Base-by-base conservation (phyloP, 352 stramenopile species). In the Phytophthora lateralis region DNA sequence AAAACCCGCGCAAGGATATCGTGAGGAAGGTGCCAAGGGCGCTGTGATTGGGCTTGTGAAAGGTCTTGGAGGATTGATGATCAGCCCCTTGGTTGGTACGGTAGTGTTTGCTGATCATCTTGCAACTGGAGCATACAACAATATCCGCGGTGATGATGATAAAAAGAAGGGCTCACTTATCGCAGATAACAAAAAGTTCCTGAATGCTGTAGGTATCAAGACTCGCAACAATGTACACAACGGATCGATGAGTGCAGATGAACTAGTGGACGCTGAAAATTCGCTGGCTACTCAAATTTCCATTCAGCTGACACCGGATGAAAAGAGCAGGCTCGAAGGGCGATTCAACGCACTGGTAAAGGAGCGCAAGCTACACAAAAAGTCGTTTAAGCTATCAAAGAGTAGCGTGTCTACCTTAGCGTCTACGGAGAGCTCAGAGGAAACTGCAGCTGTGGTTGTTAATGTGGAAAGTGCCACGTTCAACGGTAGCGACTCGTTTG, bases 41-140 rank as follows among this genome's bases (percentile, higher is more conserved):
- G 83, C 83, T 39, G 71, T 85, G 1, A 78, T 89, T 18, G 83
- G 83, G 0, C 26, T 90, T 1, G 76, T 69, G 9, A 90, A 89
- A 46, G 83, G 81, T 4, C 18, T 89, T 8, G 69, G 71, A 30
- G 71, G 72, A 4, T 52, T 93, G 3, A 62, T 90, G 32, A 79
- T 87, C 27, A 73, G 67, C 24, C 83, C 81, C 1, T 63, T 91
- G 15, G 60, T 86, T 20, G 83, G 83, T 3, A 81, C 72, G 0
- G 76, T 76, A 1, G 57, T 89, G 10, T 87, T 93, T 63, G 80
- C 81, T 3, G 80, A 90, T 38, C 79, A 88, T 44, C 56, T 93
- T 24, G 81, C 68, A 6, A 88, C 79, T n/a, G 81, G 83, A 14
- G 63, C 69, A 11, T 82, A 88, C 58, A 93, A 93, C 53, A 65